Base-by-base conservation (phyloP, 148 eudicot species). In the Selenicereus undatus region DNA sequence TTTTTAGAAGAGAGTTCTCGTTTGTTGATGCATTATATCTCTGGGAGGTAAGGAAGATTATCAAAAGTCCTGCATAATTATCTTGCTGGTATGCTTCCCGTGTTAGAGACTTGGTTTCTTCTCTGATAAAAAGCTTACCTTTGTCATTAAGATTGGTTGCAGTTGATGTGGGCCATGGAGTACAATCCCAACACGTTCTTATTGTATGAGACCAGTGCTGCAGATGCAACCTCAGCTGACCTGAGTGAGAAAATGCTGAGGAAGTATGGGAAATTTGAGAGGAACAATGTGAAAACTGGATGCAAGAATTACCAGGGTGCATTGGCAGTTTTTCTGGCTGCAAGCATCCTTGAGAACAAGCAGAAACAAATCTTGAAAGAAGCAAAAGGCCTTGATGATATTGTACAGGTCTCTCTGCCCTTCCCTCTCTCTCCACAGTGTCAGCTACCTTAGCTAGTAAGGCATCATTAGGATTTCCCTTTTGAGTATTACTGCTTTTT, bases 151-250 rank as follows among this genome's bases (percentile, higher is more conserved):
- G 27, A 64, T 85, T 76, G 52, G 43, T 84, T 81, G 77, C 87
- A 95, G 98, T 91, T 95, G 80, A 95, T 95, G 98, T 93, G 98
- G 97, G 97, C 97, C 78, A 95, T 95, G 98, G 98, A 95, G 82
- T 95, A 92, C 88, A 93, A 95, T 79, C 98, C 98, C 13, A 88
- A 90, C 85, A 91, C 90, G 51, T 95, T 87, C 86, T 76, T 86
- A 68, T 84, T 84, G 30, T 93, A 92, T 73, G 97, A 94, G 82
- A 81, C 86, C 39, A 84, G 81, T 76, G 84, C 84, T 77, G 73
- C 85, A 26, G 83, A 82, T n/a, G 86, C 81, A 73, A 90, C 80
- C 27, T 78, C 83, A 32, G 84, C 88, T 56, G 89, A 86, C 75
- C 77, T 88, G 66, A 89, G 83, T 79, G 81, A 82, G 65, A 92